These are phyloP conservation scores for Pascua sp. DNA, from an alignment of 1,284 basidiomycete genomes.

Conservation along the genomic window DNA sequence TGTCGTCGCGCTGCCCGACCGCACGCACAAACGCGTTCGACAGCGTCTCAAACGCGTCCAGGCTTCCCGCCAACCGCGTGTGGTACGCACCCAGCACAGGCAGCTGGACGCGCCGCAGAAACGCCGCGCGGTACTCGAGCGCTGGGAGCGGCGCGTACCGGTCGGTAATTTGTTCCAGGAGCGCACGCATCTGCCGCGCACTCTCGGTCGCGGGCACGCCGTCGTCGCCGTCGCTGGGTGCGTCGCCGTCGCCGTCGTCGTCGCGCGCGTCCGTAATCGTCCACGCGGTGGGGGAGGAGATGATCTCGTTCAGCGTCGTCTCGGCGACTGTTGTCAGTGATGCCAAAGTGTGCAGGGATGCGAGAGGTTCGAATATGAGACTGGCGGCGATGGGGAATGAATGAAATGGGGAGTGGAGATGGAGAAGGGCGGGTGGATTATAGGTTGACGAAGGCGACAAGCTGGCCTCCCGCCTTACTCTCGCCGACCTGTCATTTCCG, in stretches of 20 bases:
- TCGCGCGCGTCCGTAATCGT: conserved; percentile 66
- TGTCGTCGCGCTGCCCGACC: conserved; percentile 50
- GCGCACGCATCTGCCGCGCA: conserved; percentile 71
- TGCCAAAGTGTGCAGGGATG: not conserved
- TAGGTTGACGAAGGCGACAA: no score
- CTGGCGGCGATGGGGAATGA: no score
- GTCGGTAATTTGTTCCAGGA: conserved; percentile 88
- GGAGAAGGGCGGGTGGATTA: no score
- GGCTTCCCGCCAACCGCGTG: conserved; percentile 69
- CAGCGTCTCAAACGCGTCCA: conserved; percentile 90
- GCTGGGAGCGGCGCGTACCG: conserved; percentile 83
- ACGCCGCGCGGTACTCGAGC: conserved; percentile 70
- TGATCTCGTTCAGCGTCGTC: conserved; percentile 69
- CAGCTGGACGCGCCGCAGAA: conserved; percentile 73
- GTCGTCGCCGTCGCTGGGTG: conserved; percentile 51
- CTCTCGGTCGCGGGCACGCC: conserved; percentile 59
- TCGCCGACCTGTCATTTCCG: no score
- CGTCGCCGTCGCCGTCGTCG: conserved; percentile 53
- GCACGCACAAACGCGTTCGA: conserved; percentile 81
- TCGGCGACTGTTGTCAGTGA: conserved; percentile 61
- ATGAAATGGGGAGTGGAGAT: no score
- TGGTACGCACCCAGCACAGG: conserved; percentile 77
- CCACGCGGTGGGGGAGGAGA: conserved; percentile 81
- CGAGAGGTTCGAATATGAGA: no score
- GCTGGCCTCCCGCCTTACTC: no score